Base-by-base conservation (phyloP, 805 yeast species). In the Yarrowia sp. region DNA sequence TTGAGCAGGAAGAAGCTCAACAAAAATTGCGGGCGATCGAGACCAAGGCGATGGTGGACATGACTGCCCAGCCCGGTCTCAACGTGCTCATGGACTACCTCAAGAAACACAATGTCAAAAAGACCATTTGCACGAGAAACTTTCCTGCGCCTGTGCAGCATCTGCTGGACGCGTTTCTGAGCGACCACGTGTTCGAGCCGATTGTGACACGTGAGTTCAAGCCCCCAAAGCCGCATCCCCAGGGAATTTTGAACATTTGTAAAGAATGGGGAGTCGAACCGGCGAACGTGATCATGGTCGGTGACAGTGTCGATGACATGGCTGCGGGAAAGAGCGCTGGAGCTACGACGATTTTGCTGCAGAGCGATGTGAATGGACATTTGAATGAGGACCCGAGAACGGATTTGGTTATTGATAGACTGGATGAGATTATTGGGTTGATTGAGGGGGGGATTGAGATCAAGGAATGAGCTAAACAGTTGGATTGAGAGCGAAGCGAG, bases 271-370 rank as follows among this genome's bases (percentile, higher is more conserved):
- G 69, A 8, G 58, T 63, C 3, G 41, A 40, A 0, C 85, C 89
- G 0, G 72, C 76, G 16, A 79, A 83, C 48, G 71, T 88, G 40
- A 74, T 88, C 7, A 89, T 89, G 92, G 89, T 89, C 15, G 93
- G 93, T 12, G 92, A 89, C 74, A 88, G 92, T 0, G 76, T 80
- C 49, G 92, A 89, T 76, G 93, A 89, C 73, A 86, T 89, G 87
- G 77, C 73, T 50, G 85, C 90, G 40, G 92, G 91, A 3, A 75
- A 80, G 40, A 72, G 78, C n/a, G 92, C 92, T 0, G 92, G 92
- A 0, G 84, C 85, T 52, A 79, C 82, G 2, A 83, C 91, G 0
- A 79, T 88, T 3, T 77, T 89, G 65, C 76, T 89, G 50, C 82
- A 80, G 53, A 86, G 86, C 70, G 81, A 81, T 35, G 84, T 82